Base-by-base conservation (phyloP, 371 early-diverging fungal genomes). In the Cokeromyces recurvatus region DNA sequence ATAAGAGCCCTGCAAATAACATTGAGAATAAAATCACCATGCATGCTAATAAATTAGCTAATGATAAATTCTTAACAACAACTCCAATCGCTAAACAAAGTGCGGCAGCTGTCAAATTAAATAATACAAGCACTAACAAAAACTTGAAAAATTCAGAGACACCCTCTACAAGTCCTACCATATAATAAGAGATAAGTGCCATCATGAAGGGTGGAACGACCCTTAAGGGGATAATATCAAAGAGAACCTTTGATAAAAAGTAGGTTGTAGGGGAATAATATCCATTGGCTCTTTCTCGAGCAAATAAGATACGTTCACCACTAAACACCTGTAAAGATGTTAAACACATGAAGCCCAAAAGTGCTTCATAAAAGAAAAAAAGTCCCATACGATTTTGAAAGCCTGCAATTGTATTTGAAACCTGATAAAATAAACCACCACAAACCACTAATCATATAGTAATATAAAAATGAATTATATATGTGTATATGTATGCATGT, bases 381-480 rank as follows among this genome's bases (percentile, higher is more conserved):
- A 84, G 60, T 10, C 93, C 93, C 79, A 89, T 81, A 21, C 93
- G 78, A 56, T 92, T 92, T 63, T 92, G 91, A 67, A 90, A 88
- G 12, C 93, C 91, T 1, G 86, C 80, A 38, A 95, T 77, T 17
- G 88, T 82, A 50, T 82, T 82, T 15, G 85, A 81, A 5, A 92
- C 82, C 34, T 86, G 80, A 62, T 84, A 94, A 46, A 85, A 94
- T 25, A 92, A 57, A 0, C 84, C 70, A n/a, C 95, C 95, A 46
- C 87, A 86, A 29, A 91, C 70, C 9, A 84, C 67, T 66, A 55
- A 35, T 11, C 21, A 37, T 4, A 15, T 3, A 16, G 16, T 35
- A 17, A 43, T 19, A 11, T 7, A 11, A 27, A 7, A 5, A 27
- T 7, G 11, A 7, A 11, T 27, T 6, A 34, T 4, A 34, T 4